Conservation (phyloP, 805 yeast genomes). For the Teunomyces cretensis region DNA sequence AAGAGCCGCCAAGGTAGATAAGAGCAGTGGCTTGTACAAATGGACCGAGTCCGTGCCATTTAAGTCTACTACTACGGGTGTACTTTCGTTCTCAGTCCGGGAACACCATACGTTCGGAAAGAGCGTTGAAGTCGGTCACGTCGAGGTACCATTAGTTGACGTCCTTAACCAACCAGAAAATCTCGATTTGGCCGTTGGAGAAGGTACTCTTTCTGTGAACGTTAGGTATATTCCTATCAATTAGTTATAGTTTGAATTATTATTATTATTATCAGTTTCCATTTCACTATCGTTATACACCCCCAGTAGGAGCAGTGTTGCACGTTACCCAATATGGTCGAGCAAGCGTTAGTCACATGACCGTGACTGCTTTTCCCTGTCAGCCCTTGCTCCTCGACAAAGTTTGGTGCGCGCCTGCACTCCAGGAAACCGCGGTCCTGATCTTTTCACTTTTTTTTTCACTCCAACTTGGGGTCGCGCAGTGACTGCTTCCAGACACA, state of each 20-base stretch:
- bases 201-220: constrained; percentile 44
- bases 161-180: constrained; percentile 47
- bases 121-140: constrained; percentile 61
- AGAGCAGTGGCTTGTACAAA: constrained; percentile 41
- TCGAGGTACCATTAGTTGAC: constrained; percentile 52
- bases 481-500: constrained; percentile 4
- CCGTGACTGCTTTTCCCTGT: constrained; percentile 7
- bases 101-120: constrained; percentile 75
- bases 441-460: constrained; percentile 2
- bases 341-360: neutral
- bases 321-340: neutral
- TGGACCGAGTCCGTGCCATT: constrained; percentile 71
- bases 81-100: constrained; percentile 57
- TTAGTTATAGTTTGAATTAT: neutral
- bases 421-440: neutral
- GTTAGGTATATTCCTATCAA: constrained; percentile 20
- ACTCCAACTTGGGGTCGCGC: neutral
- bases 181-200: constrained; percentile 31
- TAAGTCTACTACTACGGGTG: constrained; percentile 62
- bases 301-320: too few relatives aligned
- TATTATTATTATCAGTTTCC: too few relatives aligned
- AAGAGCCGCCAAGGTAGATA: constrained; percentile 48
- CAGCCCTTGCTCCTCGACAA: neutral
- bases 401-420: constrained; percentile 3
- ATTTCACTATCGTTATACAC: too few relatives aligned